These are phyloP conservation scores for Alternaria novae-zelandiae DNA, from an alignment of 2,329 filamentous ascomycete genomes.

Conservation along the genomic window DNA sequence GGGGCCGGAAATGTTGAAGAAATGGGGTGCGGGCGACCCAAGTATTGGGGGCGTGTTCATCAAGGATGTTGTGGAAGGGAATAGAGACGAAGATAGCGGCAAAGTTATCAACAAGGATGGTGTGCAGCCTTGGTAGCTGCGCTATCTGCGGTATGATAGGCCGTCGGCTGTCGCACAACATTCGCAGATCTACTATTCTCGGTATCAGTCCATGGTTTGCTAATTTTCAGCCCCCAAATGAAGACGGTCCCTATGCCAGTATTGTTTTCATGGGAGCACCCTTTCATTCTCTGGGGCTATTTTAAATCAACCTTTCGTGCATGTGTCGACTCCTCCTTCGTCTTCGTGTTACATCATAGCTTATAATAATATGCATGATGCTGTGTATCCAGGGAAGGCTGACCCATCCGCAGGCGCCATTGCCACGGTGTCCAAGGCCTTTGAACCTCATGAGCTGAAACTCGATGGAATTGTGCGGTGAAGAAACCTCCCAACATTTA, in stretches of 20 bases:
- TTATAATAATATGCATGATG: not conserved
- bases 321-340: not conserved
- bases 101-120: conserved; percentile 45
- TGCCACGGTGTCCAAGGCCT: not conserved
- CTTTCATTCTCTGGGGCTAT: not conserved
- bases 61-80: conserved; percentile 49
- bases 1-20: conserved; percentile 39
- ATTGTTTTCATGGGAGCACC: not conserved
- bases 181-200: not conserved
- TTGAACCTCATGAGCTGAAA: not conserved
- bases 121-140: conserved; percentile 48
- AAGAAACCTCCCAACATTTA: not conserved
- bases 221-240: not conserved
- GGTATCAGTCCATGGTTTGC: not conserved
- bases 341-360: not conserved
- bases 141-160: not conserved
- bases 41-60: conserved; percentile 47
- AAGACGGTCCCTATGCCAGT: not conserved
- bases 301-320: not conserved
- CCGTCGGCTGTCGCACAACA: not conserved
- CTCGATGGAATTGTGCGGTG: not conserved
- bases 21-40: conserved; percentile 49
- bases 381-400: not conserved
- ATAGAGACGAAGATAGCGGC: conserved; percentile 48
- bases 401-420: not conserved